A percentile compares a stretch with the other conserved stretches of the same genome.
phyloP scores from a whole-genome alignment of 768 basidiomycete genomes.

The Inosperma sp. region DNA sequence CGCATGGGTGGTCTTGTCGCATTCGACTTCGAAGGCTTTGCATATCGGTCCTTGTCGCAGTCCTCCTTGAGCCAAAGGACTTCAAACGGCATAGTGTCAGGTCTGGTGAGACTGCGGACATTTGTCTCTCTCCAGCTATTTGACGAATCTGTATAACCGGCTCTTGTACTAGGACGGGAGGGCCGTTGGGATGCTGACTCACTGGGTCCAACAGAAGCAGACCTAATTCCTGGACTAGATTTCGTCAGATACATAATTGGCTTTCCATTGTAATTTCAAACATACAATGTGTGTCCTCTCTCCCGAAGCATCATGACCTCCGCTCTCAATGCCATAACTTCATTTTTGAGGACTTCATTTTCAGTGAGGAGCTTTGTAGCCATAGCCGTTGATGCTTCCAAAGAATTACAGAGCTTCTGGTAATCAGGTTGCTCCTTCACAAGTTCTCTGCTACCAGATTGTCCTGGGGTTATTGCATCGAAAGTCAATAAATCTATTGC shows the following conservation, averaged over 20 bases:
- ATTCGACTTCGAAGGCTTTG: not conserved
- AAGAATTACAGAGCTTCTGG: not conserved
- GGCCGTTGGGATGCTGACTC: not conserved
- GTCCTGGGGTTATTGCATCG: not conserved
- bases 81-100: not conserved
- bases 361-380: not conserved
- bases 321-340: not conserved
- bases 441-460: not conserved
- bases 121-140: not conserved
- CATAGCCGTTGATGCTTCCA: not conserved
- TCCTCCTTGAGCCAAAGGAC: not conserved
- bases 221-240: not conserved
- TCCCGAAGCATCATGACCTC: not conserved
- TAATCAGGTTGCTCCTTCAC: not conserved
- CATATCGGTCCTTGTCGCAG: not conserved
- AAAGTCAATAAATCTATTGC: not conserved
- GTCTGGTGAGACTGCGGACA: not conserved
- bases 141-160: not conserved
- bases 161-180: not conserved
- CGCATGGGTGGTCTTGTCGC: not conserved
- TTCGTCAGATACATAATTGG: not conserved
- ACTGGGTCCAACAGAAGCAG: not conserved
- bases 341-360: not conserved
- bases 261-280: not conserved
- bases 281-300: not conserved